A percentile compares a stretch with the other conserved stretches of the same genome.
These are phyloP conservation scores for Verbascum thapsus DNA, from an alignment of 257 asterid species.

Conservation along the genomic window DNA sequence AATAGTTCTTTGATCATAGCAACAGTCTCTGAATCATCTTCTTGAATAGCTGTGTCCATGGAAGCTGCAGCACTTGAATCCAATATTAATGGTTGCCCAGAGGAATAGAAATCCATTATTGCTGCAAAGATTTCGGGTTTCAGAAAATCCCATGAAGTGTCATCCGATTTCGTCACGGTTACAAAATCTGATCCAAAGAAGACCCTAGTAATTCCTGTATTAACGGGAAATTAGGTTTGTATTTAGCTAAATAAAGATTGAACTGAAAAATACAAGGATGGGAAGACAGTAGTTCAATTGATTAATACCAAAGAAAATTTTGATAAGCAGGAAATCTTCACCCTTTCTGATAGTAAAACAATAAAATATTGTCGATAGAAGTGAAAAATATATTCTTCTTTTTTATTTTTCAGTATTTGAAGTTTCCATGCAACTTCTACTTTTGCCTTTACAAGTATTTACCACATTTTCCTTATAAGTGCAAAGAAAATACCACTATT, in stretches of 20 bases:
- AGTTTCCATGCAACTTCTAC: too few species aligned
- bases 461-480: too few species aligned
- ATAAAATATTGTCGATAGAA: too few species aligned
- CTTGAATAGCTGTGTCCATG: constrained; percentile 63
- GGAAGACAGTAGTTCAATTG: not conserved
- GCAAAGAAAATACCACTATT: too few species aligned
- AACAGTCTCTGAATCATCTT: constrained; percentile 72
- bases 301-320: not conserved
- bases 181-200: constrained; percentile 68
- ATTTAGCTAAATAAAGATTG: not conserved
- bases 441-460: too few species aligned
- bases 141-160: constrained; percentile 63
- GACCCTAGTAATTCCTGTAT: constrained; percentile 59
- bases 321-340: not conserved
- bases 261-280: not conserved
- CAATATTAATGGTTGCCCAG: constrained; percentile 60
- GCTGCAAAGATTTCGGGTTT: constrained; percentile 72
- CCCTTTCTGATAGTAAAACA: not conserved
- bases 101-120: constrained; percentile 63
- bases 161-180: constrained; percentile 63
- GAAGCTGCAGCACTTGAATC: constrained; percentile 55
- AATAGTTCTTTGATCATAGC: constrained; percentile 75
- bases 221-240: not conserved
- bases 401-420: too few species aligned
- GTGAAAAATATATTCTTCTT: too few species aligned